Evolutionary conservation across 2,329 filamentous ascomycete genomes (phyloP).

Genomic region (Emmonsia crescens): DNA sequence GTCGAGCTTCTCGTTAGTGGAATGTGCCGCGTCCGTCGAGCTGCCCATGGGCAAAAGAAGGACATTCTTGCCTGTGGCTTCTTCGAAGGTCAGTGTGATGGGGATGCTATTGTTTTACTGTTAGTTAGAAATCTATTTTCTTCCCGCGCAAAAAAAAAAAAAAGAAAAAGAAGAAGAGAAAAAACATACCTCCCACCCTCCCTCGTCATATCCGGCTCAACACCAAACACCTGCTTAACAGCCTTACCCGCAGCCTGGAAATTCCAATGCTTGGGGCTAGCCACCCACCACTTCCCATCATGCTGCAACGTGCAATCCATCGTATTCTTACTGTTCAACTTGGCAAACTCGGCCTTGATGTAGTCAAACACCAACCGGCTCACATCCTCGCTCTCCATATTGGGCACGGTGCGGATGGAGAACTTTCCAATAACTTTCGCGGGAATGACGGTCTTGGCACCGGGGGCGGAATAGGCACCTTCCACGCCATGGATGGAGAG

Average conservation of each 20-base stretch:
- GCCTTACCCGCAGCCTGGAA: conserved; percentile 90
- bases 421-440: conserved; percentile 98
- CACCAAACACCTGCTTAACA: conserved; percentile 88
- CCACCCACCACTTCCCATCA: conserved; percentile 97
- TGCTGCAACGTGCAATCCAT: conserved; percentile 74
- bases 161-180: conserved; percentile 1
- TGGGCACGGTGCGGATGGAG: conserved; percentile 89
- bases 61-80: conserved; percentile 96
- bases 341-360: conserved; percentile 72
- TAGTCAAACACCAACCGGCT: conserved; percentile 76
- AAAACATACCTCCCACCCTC: conserved; percentile 71
- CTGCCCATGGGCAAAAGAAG: conserved; percentile 92
- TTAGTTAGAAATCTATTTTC: conserved; percentile 10
- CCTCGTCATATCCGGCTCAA: conserved; percentile 87
- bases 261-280: conserved; percentile 97
- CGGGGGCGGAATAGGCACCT: conserved; percentile 84
- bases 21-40: conserved; percentile 92
- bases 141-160: background rate
- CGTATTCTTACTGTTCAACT: conserved; percentile 85
- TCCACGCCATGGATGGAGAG: conserved; percentile 91
- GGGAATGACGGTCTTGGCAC: conserved; percentile 96
- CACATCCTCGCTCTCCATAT: conserved; percentile 90
- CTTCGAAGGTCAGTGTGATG: conserved; percentile 92
- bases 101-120: conserved; percentile 58
- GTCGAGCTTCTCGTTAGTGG: conserved; percentile 97